These are phyloP conservation scores for Pyrenochaeta sp. DNA, from an alignment of 2,329 filamentous ascomycete species.

Conservation along the genomic window DNA sequence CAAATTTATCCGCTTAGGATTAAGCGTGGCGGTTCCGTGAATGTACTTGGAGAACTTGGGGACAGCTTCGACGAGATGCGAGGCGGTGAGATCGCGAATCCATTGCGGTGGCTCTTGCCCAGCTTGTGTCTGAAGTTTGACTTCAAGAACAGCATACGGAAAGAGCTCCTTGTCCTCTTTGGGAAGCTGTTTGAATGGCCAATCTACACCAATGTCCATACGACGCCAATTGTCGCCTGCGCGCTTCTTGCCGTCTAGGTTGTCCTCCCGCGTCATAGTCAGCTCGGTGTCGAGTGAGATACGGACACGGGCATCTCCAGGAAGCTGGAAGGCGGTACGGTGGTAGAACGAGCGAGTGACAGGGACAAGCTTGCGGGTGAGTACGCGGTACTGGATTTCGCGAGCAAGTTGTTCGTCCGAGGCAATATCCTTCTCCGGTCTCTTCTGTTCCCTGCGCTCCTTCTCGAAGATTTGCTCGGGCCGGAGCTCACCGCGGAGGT, in stretches of 20 bases:
- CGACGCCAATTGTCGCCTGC: constrained; percentile 92
- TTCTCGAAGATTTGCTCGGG: constrained; percentile 95
- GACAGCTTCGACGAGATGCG: constrained; percentile 96
- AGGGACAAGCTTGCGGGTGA: constrained; percentile 85
- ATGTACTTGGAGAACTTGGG: constrained; percentile 99
- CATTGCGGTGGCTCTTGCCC: constrained; percentile 96
- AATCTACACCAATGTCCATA: constrained; percentile 97
- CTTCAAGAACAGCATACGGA: constrained; percentile 94
- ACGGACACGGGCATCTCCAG: constrained; percentile 92
- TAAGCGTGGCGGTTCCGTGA: constrained; percentile 87
- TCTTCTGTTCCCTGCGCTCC: constrained; percentile 93
- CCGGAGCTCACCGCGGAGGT: constrained; percentile 82
- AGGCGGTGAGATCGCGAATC: constrained; percentile 92
- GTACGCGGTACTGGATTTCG: constrained; percentile 91
- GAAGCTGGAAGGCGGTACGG: constrained; percentile 95
- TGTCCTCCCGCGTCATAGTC: constrained; percentile 94
- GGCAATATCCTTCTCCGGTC: constrained; percentile 87
- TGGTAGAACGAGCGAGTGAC: constrained; percentile 98
- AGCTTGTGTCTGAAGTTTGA: constrained; percentile 95
- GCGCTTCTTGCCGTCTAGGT: constrained; percentile 79
- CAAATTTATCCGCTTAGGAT: constrained; percentile 86
- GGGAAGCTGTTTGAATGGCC: constrained; percentile 88
- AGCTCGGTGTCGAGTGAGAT: constrained; percentile 97
- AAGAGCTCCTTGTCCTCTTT: constrained; percentile 87
- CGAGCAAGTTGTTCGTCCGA: constrained; percentile 88